These are phyloP conservation scores for Nigrospora sphaerica DNA, from an alignment of 2,329 filamentous ascomycete species.

Conservation along the genomic window DNA sequence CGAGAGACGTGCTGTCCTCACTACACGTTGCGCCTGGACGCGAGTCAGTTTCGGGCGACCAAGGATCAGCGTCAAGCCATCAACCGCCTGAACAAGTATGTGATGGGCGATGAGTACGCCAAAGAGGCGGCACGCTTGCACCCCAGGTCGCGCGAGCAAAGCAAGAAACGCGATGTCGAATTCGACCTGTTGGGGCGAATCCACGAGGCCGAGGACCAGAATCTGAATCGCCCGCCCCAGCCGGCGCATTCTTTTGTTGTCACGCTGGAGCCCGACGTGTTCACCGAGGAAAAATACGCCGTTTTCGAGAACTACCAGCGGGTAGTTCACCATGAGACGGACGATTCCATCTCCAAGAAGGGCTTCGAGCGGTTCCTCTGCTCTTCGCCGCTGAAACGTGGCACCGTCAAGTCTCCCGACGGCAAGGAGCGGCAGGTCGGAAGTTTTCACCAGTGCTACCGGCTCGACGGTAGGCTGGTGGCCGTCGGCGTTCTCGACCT, in stretches of 20 bases:
- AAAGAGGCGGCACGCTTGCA: slow-evolving; percentile 56
- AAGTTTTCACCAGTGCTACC: slow-evolving; percentile 77
- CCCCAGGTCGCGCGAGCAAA: slow-evolving; percentile 61
- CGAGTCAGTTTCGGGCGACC: slow-evolving; percentile 54
- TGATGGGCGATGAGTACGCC: slow-evolving; percentile 62
- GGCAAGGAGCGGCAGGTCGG: slow-evolving; percentile 53
- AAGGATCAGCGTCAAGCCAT: slow-evolving; percentile 69
- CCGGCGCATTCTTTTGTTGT: slow-evolving; percentile 64
- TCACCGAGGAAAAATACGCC: slow-evolving; percentile 68
- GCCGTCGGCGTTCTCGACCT: slow-evolving; percentile 73
- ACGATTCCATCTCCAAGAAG: slow-evolving; percentile 46
- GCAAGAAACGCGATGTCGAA: slow-evolving; percentile 54
- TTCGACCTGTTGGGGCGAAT: slow-evolving; percentile 62
- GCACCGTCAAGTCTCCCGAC: slow-evolving; percentile 33
- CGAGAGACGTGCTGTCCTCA: slow-evolving; percentile 83
- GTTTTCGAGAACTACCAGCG: slow-evolving; percentile 72
- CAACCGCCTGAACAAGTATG: slow-evolving; percentile 68
- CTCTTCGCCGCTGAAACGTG: slow-evolving; percentile 54
- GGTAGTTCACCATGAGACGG: slow-evolving; percentile 62
- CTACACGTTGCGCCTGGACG: slow-evolving; percentile 73
- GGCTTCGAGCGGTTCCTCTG: slow-evolving; percentile 72
- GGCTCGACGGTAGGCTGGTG: slow-evolving; percentile 67
- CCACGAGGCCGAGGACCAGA: slow-evolving; percentile 58
- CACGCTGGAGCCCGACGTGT: slow-evolving; percentile 62
- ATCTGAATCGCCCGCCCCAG: slow-evolving; percentile 49